A percentile compares a stretch with the other conserved stretches of the same genome.
phyloP scores from a whole-genome alignment of 2,329 filamentous ascomycete species.

The Alternaria ventricosa region DNA sequence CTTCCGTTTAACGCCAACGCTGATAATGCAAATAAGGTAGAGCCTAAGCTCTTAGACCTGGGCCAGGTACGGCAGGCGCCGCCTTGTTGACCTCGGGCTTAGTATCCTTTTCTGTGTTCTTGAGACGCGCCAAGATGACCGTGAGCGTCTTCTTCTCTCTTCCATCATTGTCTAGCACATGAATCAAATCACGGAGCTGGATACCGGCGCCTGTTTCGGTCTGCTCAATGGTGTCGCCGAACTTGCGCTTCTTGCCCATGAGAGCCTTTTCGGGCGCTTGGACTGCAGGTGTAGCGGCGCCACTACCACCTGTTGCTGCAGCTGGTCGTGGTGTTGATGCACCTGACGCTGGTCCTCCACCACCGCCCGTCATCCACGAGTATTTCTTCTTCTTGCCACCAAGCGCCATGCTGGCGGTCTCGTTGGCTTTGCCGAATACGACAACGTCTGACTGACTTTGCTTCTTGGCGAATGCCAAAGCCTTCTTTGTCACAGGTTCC shows the following conservation, averaged over 20 bases:
- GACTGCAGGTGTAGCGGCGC: slow-evolving; percentile 32
- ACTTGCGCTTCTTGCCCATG: slow-evolving; percentile 65
- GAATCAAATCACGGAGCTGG: slow-evolving; percentile 82
- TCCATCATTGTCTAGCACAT: slow-evolving; percentile 80
- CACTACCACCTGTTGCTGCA: slow-evolving; percentile 30
- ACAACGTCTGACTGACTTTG: slow-evolving; percentile 76
- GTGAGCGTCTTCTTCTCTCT: slow-evolving; percentile 64
- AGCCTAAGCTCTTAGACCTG: slow-evolving; percentile 2
- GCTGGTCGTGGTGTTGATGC: slow-evolving; percentile 43
- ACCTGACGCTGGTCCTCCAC: slow-evolving; percentile 44
- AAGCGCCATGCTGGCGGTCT: slow-evolving; percentile 79
- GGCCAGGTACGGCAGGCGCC: slow-evolving; percentile 12
- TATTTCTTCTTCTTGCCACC: slow-evolving; percentile 74
- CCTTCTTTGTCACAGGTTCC: slow-evolving; percentile 79
- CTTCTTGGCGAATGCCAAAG: slow-evolving; percentile 77
- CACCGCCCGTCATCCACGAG: slow-evolving; percentile 70
- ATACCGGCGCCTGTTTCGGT: slow-evolving; percentile 77
- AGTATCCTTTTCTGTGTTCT: slow-evolving; percentile 39
- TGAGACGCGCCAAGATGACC: slow-evolving; percentile 38
- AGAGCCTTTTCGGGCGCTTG: slow-evolving; percentile 49
- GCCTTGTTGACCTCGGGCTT: slow-evolving; percentile 16
- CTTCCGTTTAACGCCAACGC: slow-evolving; percentile 26
- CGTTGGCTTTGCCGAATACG: slow-evolving; percentile 83
- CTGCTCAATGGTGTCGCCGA: slow-evolving; percentile 80
- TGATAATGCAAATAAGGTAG: slow-evolving; percentile 17